Evolutionary conservation across 108 stramenopile genomes (phyloP), one percentile per base, ranked within the genome.

Genomic region (Pseudonitzschia delicatissima): DNA sequence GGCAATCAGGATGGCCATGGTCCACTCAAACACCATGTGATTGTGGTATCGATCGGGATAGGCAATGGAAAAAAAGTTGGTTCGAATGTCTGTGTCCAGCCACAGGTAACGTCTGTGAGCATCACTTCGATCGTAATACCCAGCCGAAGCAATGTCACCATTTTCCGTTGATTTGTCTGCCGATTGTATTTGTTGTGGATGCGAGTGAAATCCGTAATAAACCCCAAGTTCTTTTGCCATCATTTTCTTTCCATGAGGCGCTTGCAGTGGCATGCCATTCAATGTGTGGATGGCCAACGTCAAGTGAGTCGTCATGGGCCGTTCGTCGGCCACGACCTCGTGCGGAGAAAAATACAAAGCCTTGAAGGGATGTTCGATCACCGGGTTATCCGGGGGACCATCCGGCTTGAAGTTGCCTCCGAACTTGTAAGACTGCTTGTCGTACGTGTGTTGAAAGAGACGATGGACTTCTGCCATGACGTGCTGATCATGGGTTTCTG

Each of bases 171-270:
- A n/a, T n/a, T n/a, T n/a, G n/a, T n/a, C n/a, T 42, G 15, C 42
- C 52, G 17, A 68, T 36, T 6, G 25, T 45, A 31, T 5, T 33
- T 40, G 39, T 44, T 11, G 57, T 15, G 58, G 27, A 23, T 31
- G 6, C 20, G 44, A 13, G 3, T 44, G 28, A 34, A 45, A 45
- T 17, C 68, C 68, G 23, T 68, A 47, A 68, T 52, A 80, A 9
- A 48, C 69, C 11, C 79, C 79, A 8, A 80, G 39, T 69, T 80
- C 79, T 49, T 73, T 76, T 26, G 79, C 73, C 0, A 77, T 32
- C 37, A 76, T 67, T 58, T 80, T 60, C 36, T 80, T 80, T 11
- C 79, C 79, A 58, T 72, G 63, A 29, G 75, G 79, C 20, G 18
- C 33, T 39, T 67, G 39, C 26, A 80, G 39, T 20, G 79, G 79